phyloP scores from a whole-genome alignment of 2,329 filamentous ascomycete genomes.

The Diaporthe longicolla region DNA sequence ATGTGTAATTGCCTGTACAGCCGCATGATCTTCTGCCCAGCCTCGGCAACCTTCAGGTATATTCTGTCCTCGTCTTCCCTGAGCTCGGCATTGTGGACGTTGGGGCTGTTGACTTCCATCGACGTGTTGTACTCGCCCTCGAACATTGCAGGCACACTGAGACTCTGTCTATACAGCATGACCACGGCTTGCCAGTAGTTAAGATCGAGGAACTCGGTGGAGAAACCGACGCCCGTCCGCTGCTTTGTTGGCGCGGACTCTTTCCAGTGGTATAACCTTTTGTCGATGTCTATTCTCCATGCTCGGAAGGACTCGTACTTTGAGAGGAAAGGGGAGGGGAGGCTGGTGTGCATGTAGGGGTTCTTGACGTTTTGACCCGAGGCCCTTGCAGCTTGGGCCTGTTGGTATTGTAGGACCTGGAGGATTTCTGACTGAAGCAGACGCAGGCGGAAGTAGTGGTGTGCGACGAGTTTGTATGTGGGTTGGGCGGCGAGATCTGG shows the following conservation, averaged over 20 bases:
- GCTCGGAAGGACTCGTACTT: conserved; percentile 88
- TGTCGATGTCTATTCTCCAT: conserved; percentile 91
- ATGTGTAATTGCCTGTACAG: conserved; percentile 92
- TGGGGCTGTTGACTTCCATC: conserved; percentile 74
- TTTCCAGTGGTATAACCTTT: conserved; percentile 88
- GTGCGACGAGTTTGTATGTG: conserved; percentile 90
- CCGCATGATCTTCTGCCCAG: conserved; percentile 91
- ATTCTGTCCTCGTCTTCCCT: conserved; percentile 90
- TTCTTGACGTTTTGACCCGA: conserved; percentile 75
- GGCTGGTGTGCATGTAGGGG: conserved; percentile 81
- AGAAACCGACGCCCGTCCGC: conserved; percentile 90
- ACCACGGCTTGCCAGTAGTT: conserved; percentile 99
- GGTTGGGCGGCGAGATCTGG: conserved; percentile 69
- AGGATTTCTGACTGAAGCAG: conserved; percentile 94
- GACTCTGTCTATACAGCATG: conserved; percentile 92
- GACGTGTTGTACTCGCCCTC: conserved; percentile 81
- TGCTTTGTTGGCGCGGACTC: conserved; percentile 81
- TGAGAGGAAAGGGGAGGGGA: conserved; percentile 88
- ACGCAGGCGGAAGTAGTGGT: conserved; percentile 92
- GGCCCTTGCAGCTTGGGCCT: conserved; percentile 82
- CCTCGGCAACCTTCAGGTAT: conserved; percentile 94
- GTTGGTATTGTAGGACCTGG: conserved; percentile 92
- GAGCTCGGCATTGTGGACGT: conserved; percentile 74
- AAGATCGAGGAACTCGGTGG: conserved; percentile 89
- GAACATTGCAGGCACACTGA: conserved; percentile 87